Percentiles rank a stretch among this genome's conserved stretches.
Evolutionary conservation across 768 basidiomycete genomes (phyloP).

Genomic region (Russula emetica): DNA sequence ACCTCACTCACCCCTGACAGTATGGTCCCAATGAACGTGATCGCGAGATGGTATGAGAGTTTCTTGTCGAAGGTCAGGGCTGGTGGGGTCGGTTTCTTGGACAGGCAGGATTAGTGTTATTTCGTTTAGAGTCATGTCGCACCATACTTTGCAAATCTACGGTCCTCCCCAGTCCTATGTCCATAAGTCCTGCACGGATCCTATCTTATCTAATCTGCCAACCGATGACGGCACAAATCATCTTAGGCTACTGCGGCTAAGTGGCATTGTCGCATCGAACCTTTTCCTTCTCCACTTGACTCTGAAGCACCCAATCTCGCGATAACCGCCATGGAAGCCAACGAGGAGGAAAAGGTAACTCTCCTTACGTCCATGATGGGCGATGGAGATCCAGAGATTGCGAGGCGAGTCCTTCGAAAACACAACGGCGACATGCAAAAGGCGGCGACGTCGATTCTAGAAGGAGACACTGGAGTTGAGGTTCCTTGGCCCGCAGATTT

Average conservation of each 20-base stretch:
- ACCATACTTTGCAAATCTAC: no score
- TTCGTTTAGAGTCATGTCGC: neutral
- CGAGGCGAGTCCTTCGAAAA: conserved; percentile 54
- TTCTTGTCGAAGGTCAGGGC: conserved; percentile 56
- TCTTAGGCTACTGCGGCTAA: neutral
- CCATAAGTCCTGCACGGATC: no score
- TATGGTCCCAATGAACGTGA: conserved; percentile 55
- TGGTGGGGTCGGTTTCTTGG: conserved; percentile 60
- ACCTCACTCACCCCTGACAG: conserved; percentile 46
- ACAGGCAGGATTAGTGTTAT: conserved; percentile 34
- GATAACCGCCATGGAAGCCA: conserved; percentile 9
- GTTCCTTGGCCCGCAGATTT: conserved; percentile 12
- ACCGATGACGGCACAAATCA: neutral
- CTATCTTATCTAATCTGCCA: conserved; percentile 16
- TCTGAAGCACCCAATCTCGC: neutral
- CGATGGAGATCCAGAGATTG: conserved; percentile 44
- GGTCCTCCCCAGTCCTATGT: no score
- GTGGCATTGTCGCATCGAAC: neutral
- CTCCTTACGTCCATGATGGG: conserved; percentile 40
- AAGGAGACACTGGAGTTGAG: conserved; percentile 31
- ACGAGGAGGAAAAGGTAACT: conserved; percentile 36
- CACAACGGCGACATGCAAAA: conserved; percentile 50
- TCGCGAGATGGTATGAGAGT: conserved; percentile 68
- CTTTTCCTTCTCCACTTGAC: neutral
- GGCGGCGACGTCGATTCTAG: conserved; percentile 35